These are phyloP conservation scores for Aspergillus japonicus DNA, from an alignment of 2,329 filamentous ascomycete genomes.

Conservation along the genomic window DNA sequence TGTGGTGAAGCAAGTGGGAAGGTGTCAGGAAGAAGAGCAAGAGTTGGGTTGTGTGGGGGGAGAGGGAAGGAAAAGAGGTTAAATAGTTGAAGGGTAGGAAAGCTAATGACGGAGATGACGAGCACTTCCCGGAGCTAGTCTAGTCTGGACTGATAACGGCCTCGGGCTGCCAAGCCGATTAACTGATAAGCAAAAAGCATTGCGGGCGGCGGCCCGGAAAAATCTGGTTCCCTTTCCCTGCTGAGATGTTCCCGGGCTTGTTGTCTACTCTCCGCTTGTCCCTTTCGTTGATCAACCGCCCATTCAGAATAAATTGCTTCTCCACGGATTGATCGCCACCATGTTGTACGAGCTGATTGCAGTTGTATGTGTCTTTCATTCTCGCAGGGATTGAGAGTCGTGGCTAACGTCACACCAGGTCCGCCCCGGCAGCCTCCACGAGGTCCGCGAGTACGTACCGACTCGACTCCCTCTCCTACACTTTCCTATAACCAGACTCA, in stretches of 20 bases:
- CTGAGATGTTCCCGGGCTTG: neutral
- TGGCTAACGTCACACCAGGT: slow-evolving; percentile 58
- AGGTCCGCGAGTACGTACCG: slow-evolving; percentile 84
- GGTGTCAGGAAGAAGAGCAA: slow-evolving; percentile 5
- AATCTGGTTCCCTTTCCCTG: slow-evolving; percentile 22
- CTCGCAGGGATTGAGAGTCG: neutral
- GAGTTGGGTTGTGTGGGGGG: neutral
- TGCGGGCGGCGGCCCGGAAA: slow-evolving; percentile 12
- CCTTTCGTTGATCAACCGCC: neutral
- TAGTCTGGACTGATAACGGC: slow-evolving; percentile 28
- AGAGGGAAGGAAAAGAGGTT: neutral
- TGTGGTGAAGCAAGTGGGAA: slow-evolving; percentile 8
- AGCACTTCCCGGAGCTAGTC: slow-evolving; percentile 18
- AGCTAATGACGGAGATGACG: slow-evolving; percentile 28
- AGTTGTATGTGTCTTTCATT: slow-evolving; percentile 62
- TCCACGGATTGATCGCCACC: slow-evolving; percentile 22
- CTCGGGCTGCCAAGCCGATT: slow-evolving; percentile 24
- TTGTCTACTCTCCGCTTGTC: neutral
- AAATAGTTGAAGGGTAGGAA: neutral
- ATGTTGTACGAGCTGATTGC: slow-evolving; percentile 99
- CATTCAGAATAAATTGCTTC: slow-evolving; percentile 18
- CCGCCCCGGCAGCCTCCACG: slow-evolving; percentile 81
- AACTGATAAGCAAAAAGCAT: slow-evolving; percentile 23
- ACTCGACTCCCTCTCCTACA: slow-evolving; percentile 3
- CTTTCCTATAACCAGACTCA: neutral